Conservation (phyloP, 495 filamentous ascomycete genomes). For the Chaetomium tenue region DNA sequence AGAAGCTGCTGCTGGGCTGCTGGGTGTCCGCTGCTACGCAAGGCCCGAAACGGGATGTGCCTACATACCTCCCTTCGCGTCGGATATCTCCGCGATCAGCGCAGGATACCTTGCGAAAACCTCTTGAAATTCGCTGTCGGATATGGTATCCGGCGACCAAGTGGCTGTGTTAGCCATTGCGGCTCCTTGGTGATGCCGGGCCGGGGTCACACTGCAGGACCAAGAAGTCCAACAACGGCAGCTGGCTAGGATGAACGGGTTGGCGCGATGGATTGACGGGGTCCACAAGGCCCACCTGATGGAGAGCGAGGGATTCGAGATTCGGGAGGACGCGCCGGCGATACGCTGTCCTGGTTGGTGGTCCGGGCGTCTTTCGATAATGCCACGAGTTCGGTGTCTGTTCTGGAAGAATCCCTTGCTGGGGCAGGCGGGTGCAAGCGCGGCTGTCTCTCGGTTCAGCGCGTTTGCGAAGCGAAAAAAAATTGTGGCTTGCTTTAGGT, state of each 20-base stretch:
- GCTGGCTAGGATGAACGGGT: no score
- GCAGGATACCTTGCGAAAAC: slow-evolving; percentile 38
- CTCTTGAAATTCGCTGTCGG: slow-evolving; percentile 36
- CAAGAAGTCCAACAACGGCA: slow-evolving; percentile 1
- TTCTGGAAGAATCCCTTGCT: slow-evolving; percentile 4
- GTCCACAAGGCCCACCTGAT: slow-evolving; percentile 22
- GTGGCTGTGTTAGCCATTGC: slow-evolving; percentile 31
- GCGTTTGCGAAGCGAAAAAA: slow-evolving; percentile 8
- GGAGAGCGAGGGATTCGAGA: slow-evolving; percentile 5
- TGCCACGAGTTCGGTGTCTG: neutral
- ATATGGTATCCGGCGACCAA: slow-evolving; percentile 38
- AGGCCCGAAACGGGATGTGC: slow-evolving; percentile 5
- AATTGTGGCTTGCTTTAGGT: neutral
- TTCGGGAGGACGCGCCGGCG: slow-evolving; percentile 31
- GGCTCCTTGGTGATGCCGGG: slow-evolving; percentile 28
- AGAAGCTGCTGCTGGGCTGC: slow-evolving; percentile 9
- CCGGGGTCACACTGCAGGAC: slow-evolving; percentile 25
- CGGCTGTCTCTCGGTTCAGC: slow-evolving; percentile 2
- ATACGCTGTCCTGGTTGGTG: slow-evolving; percentile 19
- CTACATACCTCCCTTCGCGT: slow-evolving; percentile 42
- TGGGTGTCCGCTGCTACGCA: neutral
- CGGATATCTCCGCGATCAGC: slow-evolving; percentile 43
- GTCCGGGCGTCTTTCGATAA: neutral
- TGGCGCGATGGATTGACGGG: neutral
- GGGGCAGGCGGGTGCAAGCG: neutral